Evolutionary conservation across 495 filamentous ascomycete genomes (phyloP).

Genomic region (Staphylotrichum tortipilum): DNA sequence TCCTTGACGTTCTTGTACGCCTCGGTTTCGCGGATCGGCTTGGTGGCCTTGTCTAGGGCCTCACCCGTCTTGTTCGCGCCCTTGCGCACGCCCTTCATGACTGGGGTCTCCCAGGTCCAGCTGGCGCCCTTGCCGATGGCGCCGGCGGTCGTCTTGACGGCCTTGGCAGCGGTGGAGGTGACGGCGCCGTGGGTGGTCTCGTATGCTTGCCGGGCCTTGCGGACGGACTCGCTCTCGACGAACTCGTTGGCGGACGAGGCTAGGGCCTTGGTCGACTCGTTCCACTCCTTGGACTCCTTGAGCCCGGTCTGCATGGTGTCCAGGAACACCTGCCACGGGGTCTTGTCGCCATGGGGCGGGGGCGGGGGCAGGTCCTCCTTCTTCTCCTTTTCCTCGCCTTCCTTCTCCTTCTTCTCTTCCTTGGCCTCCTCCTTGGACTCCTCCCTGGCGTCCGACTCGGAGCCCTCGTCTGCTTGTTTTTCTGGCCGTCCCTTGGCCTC

Average conservation of each 20-base stretch:
- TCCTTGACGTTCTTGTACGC: slow-evolving; percentile 91
- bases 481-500: slow-evolving; percentile 30
- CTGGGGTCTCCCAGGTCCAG: slow-evolving; percentile 94
- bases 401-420: slow-evolving; percentile 36
- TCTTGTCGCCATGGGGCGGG: slow-evolving; percentile 93
- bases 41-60: slow-evolving; percentile 83
- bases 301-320: slow-evolving; percentile 90
- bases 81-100: slow-evolving; percentile 85
- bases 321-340: slow-evolving; percentile 96
- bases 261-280: slow-evolving; percentile 92
- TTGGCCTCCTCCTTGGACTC: slow-evolving; percentile 43
- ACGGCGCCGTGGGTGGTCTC: slow-evolving; percentile 70
- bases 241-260: slow-evolving; percentile 82
- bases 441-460: slow-evolving; percentile 28
- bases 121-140: slow-evolving; percentile 80
- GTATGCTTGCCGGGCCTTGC: slow-evolving; percentile 77
- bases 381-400: slow-evolving; percentile 45
- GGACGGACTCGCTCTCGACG: slow-evolving; percentile 87
- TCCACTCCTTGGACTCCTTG: slow-evolving; percentile 97
- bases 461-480: slow-evolving; percentile 28
- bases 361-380: slow-evolving; percentile 77
- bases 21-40: slow-evolving; percentile 87
- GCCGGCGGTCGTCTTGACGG: slow-evolving; percentile 73
- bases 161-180: slow-evolving; percentile 61
- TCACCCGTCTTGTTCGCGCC: slow-evolving; percentile 77